Base-by-base conservation (phyloP, 192 early-diverging fungal genomes). In the Entophlyctis helioformis region DNA sequence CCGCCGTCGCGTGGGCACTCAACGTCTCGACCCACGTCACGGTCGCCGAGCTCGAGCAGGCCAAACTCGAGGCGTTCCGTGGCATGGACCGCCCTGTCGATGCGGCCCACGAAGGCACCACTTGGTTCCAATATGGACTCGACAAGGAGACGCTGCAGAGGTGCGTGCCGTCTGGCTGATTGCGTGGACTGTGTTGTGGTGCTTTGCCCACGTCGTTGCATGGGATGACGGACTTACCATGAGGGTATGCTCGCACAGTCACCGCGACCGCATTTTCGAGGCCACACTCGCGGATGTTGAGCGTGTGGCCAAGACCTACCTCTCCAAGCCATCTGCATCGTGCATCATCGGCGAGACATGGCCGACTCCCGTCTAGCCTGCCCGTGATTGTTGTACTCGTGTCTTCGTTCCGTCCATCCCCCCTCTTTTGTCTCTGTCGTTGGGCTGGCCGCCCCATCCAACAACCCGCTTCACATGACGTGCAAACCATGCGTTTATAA, bases 121-220 rank as follows among this genome's bases (percentile, higher is more conserved):
- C 11, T 0, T n/a, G 0, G 10, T 44, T 24, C 21, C 23, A 7
- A 22, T 12, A 60, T 37, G 2, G 35, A 20, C 20, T 33, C 32
- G 64, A 89, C 87, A 0, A 81, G 85, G 76, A 54, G 80, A n/a
- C 67, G 74, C 40, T 92, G 86, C 46, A 68, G 68, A 0, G 67
- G 73, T 6, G 85, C n/a, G n/a, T n/a, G n/a, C n/a, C n/a, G 82
- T 6, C 74, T 92, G 24, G 82, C 85, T 0, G 81, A 89, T 32
- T 88, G 89, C 36, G 78, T 89, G 77, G 76, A 76, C n/a, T n/a
- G n/a, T n/a, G n/a, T n/a, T n/a, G n/a, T n/a, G 19, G 88, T 91
- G 69, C 67, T 62, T 72, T 80, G 67, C 57, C 43, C 19, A 37
- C 0, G 61, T 28, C 16, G 18, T 39, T 47, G 11, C 13, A 24